Base-by-base conservation (phyloP, 139 green algal species). In the Chlamydomonas sp. region DNA sequence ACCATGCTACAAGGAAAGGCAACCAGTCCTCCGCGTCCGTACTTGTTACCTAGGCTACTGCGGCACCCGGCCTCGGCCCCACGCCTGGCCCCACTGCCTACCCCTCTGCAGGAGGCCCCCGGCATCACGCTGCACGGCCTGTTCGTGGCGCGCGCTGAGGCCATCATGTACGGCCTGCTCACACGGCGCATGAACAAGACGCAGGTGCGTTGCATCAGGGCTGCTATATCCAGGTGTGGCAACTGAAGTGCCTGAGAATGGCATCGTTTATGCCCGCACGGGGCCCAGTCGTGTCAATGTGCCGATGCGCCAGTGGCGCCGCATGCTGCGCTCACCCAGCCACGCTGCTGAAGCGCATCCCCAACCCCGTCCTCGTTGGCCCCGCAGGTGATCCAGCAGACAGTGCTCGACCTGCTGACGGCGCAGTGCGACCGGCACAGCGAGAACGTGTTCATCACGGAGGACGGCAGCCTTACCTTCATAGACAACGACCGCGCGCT, bases 401-500 rank as follows among this genome's bases (percentile, higher is more conserved):
- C 91, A 5, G 69, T 90, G 18, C 85, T 91, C 18, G 93, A 95
- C 85, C 63, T 95, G 31, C 80, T 95, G 18, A 93, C 89, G 3
- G 85, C 83, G 2, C 84, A 93, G 81, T 90, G 85, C 62, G 91
- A 95, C 73, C 78, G 93, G 60, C 93, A 95, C 80, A 78, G 71
- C 57, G 85, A 93, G 63, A 94, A 95, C 86, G 87, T 95, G n/a
- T 95, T 94, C 72, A 75, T 95, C 49, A 85, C 80, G 17, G 67
- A 89, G 18, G 16, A 31, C 49, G 93, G 93, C 2, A 14, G 84
- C 3, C 63, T 94, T 1, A 84, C 83, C 18, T 82, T 93, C 59
- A 94, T 95, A 12, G 93, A 95, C 86, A 92, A 94, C 82, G 93
- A 95, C 84, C 73, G 83, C 0, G 82, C 88, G 4, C 80, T 93